These are phyloP conservation scores for Mollisia scopiformis DNA, from an alignment of 2,329 filamentous ascomycete species.

Conservation along the genomic window DNA sequence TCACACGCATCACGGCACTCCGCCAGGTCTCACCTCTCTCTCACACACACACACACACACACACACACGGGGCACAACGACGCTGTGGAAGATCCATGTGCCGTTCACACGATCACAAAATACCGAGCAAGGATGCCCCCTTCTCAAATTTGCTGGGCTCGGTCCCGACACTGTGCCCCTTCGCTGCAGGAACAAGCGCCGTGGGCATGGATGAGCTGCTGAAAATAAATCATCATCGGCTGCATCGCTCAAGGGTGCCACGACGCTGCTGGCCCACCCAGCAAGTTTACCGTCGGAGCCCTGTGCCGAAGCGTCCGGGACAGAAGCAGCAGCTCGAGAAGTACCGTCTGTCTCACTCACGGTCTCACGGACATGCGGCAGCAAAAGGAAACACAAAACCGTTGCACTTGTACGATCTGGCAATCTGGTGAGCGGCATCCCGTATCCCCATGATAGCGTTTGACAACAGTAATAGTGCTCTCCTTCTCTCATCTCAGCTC, in stretches of 20 bases:
- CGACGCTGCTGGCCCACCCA: conserved; percentile 4
- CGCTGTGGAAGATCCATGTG: conserved; percentile 18
- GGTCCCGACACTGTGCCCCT: conserved; percentile 30
- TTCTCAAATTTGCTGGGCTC: conserved; percentile 19
- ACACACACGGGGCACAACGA: too few species aligned
- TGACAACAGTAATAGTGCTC: not conserved
- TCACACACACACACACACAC: too few species aligned
- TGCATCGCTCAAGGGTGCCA: conserved; percentile 14
- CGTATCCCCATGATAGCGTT: not conserved
- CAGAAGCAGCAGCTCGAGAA: too few species aligned
- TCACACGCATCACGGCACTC: not conserved
- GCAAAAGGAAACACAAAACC: conserved; percentile 1
- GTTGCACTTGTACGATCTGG: conserved; percentile 3
- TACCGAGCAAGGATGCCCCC: conserved; percentile 25
- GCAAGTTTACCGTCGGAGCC: conserved; percentile 24
- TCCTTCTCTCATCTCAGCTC: not conserved
- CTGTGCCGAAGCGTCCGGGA: conserved; percentile 23
- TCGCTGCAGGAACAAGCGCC: conserved; percentile 36
- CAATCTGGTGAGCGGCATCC: not conserved
- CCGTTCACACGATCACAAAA: conserved; percentile 24
- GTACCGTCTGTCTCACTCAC: too few species aligned
- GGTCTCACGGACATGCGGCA: not conserved
- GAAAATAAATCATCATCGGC: not conserved
- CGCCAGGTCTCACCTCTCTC: not conserved
- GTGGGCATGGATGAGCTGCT: conserved; percentile 5